Base-by-base conservation (phyloP, 805 yeast species). In the Candida anglica region DNA sequence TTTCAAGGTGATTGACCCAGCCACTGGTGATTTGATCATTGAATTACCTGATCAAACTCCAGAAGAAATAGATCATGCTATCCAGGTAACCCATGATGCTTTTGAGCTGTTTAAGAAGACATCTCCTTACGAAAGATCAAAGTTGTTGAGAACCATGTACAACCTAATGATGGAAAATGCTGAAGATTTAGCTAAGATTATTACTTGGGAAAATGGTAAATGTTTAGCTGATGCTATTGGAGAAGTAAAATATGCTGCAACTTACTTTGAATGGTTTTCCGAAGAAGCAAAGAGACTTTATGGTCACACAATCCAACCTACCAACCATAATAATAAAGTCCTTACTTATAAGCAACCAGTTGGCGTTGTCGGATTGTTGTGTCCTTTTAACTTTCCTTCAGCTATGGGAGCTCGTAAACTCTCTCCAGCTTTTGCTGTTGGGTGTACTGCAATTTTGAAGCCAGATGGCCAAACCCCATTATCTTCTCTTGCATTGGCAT, bases 351-450 rank as follows among this genome's bases (percentile, higher is more conserved):
- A 71, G 44, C 79, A 77, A 48, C 81, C 83, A 4, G 69, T 79
- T 33, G 86, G 86, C 32, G 79, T 76, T 5, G 76, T 78, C 30
- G 82, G 79, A 20, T 65, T 76, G 40, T 71, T 79, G 43, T 73
- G 79, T 36, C 85, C 85, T 19, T 79, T 81, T 75, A 79, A 79
- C 53, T 78, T 78, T 61, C 86, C 86, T 19, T 60, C 68, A 38
- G 83, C 82, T 11, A 78, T 79, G 83, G 75, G 79, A 33, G 71
- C 82, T 7, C 66, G 84, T 44, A 79, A 79, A 44, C 76, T 75
- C 3, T 82, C 75, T 16, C 80, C 84, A 19, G 82, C 81, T 0
- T 55, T 77, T 27, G 81, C 82, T n/a, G 78, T 71, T 14, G 84
- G 84, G 7, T 76, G 82, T 50, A 75, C 82, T 5, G 64, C 74